These are phyloP conservation scores for Kluyveromyces nonfermentans DNA, from an alignment of 805 yeast genomes.

Conservation along the genomic window DNA sequence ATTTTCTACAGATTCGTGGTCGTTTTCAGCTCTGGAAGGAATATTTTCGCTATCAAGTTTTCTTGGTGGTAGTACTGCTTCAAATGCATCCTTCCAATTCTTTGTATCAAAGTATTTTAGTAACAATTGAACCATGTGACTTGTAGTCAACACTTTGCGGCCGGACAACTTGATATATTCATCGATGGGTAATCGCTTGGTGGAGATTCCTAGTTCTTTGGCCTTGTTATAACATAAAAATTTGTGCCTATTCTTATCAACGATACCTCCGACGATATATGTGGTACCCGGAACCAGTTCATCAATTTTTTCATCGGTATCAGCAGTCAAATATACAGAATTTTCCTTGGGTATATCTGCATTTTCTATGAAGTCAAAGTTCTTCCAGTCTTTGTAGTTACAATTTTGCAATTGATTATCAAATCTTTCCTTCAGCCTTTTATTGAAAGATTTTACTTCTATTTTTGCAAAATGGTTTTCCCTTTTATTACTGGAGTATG, in stretches of 20 bases:
- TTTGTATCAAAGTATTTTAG: conserved; percentile 67
- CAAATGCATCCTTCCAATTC: conserved; percentile 84
- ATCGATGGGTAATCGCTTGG: conserved; percentile 79
- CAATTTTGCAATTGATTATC: conserved; percentile 45
- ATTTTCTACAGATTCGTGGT: not conserved
- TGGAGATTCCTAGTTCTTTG: conserved; percentile 52
- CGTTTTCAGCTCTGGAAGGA: conserved; percentile 5
- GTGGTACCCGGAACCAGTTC: conserved; percentile 60
- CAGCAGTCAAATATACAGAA: conserved; percentile 73
- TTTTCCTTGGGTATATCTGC: conserved; percentile 30
- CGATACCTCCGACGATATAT: conserved; percentile 91
- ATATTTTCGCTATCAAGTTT: conserved; percentile 35
- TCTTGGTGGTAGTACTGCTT: conserved; percentile 76
- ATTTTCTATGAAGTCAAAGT: conserved; percentile 43
- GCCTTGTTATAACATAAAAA: conserved; percentile 77
- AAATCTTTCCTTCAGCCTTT: conserved; percentile 57
- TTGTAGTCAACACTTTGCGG: conserved; percentile 81
- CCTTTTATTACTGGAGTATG: conserved; percentile 69
- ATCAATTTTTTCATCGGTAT: conserved; percentile 61
- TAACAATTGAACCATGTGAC: conserved; percentile 87
- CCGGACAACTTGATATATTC: conserved; percentile 77
- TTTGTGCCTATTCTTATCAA: conserved; percentile 87
- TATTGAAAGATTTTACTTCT: conserved; percentile 54
- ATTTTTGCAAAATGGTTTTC: conserved; percentile 50
- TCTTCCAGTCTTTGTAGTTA: conserved; percentile 59